phyloP scores from a whole-genome alignment of 495 filamentous ascomycete genomes.

The Talaromyces thailandensis region DNA sequence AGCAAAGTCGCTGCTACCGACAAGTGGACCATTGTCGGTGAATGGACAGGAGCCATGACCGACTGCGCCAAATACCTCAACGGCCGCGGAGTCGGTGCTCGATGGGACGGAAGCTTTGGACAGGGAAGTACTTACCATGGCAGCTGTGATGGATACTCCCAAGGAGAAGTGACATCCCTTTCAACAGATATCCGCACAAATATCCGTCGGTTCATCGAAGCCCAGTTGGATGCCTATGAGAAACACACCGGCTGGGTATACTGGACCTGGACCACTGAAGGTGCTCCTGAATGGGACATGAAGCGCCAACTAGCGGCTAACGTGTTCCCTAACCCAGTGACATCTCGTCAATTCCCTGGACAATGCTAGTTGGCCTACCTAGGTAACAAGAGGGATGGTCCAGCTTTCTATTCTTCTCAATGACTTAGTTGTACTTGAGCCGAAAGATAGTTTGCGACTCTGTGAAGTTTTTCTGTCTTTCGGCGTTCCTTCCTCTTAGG shows the following conservation, averaged over 20 bases:
- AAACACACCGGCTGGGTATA: conserved; percentile 64
- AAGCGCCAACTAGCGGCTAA: conserved; percentile 49
- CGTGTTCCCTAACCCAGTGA: conserved; percentile 55
- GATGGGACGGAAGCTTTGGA: conserved; percentile 57
- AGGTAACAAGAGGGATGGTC: background rate
- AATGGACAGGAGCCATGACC: conserved; percentile 62
- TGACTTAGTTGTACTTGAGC: background rate
- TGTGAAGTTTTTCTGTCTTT: background rate
- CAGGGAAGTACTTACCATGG: conserved; percentile 37
- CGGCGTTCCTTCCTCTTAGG: background rate
- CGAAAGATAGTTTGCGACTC: background rate
- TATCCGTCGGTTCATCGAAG: conserved; percentile 56
- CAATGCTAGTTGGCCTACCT: background rate
- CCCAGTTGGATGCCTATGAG: conserved; percentile 68
- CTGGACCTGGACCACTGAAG: conserved; percentile 84
- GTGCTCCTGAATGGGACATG: conserved; percentile 83
- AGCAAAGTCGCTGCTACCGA: conserved; percentile 44
- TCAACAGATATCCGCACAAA: conserved; percentile 44
- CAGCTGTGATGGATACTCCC: conserved; percentile 48
- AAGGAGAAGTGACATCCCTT: conserved; percentile 45
- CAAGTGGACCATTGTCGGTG: conserved; percentile 65
- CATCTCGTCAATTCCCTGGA: conserved; percentile 33
- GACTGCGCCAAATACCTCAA: conserved; percentile 70
- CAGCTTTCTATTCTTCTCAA: background rate
- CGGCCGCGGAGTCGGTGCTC: conserved; percentile 56